These are phyloP conservation scores for Lasiodiplodia sp. DNA, from an alignment of 2,329 filamentous ascomycete species.

Conservation along the genomic window DNA sequence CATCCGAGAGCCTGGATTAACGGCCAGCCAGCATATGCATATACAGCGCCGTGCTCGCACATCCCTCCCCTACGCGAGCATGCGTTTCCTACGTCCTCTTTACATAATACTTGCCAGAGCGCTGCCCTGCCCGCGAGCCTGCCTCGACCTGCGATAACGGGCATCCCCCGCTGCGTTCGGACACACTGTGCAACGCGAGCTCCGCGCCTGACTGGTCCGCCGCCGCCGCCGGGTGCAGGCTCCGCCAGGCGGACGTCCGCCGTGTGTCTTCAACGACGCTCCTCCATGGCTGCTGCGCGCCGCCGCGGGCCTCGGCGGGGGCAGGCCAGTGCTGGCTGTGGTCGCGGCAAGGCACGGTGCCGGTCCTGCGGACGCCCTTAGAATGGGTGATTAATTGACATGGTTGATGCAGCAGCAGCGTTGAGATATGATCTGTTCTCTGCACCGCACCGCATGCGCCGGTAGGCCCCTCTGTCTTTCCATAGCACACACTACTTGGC, in stretches of 20 bases:
- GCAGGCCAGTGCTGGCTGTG: not conserved
- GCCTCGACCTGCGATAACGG: conserved; percentile 13
- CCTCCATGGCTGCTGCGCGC: conserved; percentile 11
- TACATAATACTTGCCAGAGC: conserved; percentile 14
- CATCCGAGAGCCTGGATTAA: conserved; percentile 26
- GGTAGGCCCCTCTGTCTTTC: conserved; percentile 5
- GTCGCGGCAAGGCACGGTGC: conserved; percentile 8
- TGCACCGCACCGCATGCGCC: conserved; percentile 19
- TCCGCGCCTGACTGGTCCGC: conserved; percentile 7
- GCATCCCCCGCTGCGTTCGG: conserved; percentile 18
- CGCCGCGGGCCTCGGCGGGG: not conserved
- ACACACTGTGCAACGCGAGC: conserved; percentile 18
- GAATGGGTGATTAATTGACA: conserved; percentile 26
- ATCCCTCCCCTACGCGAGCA: not conserved
- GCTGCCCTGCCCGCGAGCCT: conserved; percentile 4
- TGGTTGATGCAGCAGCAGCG: conserved; percentile 23
- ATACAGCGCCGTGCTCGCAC: conserved; percentile 15
- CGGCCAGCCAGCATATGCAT: conserved; percentile 24
- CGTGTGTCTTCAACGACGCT: conserved; percentile 7
- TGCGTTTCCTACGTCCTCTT: conserved; percentile 19
- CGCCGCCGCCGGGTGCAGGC: not conserved
- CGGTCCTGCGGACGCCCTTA: not conserved
- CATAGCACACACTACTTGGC: conserved; percentile 21
- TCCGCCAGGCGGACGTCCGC: conserved; percentile 17
- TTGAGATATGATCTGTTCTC: conserved; percentile 24